Evolutionary conservation across 2,329 filamentous ascomycete genomes (phyloP).

Genomic region (Stagonosporopsis vannaccii): DNA sequence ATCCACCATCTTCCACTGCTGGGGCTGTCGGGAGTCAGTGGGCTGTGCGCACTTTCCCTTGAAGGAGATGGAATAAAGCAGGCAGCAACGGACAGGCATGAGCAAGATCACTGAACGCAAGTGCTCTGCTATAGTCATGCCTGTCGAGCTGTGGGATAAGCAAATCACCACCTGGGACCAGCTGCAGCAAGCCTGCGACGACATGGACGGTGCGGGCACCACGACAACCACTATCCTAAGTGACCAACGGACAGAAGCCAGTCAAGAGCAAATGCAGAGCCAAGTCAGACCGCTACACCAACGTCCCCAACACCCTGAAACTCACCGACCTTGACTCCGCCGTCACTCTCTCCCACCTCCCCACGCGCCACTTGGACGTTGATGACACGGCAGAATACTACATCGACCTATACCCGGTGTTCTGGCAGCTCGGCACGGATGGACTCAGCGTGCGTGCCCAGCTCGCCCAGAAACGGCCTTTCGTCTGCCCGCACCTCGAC

Average conservation of each 20-base stretch:
- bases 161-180: neutral
- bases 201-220: neutral
- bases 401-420: neutral
- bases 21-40: neutral
- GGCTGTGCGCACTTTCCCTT: neutral
- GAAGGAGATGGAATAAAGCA: neutral
- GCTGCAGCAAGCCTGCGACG: neutral
- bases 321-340: neutral
- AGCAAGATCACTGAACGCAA: neutral
- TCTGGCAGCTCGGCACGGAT: neutral
- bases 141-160: neutral
- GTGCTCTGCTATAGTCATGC: neutral
- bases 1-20: neutral
- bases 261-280: neutral
- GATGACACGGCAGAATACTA: slow-evolving; percentile 1
- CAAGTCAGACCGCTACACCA: neutral
- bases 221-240: neutral
- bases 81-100: neutral
- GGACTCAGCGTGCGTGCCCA: neutral
- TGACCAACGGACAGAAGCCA: neutral
- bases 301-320: neutral
- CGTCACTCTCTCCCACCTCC: neutral
- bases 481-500: slow-evolving; percentile 1
- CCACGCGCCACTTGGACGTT: neutral
- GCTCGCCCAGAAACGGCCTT: neutral